Evolutionary conservation across 1,284 basidiomycete species (phyloP).

Genomic region (Austroboletus olivaceoglutinosus): DNA sequence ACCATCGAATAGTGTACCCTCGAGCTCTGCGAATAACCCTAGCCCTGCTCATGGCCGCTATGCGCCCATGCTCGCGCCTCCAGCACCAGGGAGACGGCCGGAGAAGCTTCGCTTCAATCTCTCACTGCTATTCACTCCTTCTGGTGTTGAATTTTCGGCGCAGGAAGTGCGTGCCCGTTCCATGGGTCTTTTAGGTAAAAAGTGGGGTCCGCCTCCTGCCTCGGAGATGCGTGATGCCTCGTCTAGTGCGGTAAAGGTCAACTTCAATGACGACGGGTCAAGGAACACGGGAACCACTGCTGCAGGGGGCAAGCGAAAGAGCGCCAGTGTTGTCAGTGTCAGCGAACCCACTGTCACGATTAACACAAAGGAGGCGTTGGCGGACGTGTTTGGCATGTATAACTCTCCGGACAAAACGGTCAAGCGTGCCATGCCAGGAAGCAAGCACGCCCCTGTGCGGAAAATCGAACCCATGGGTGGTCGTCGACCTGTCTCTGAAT

Average conservation of each 20-base stretch:
- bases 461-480: slow-evolving; percentile 51
- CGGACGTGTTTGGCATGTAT: slow-evolving; percentile 93
- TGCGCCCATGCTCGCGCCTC: slow-evolving; percentile 65
- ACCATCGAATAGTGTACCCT: slow-evolving; percentile 16
- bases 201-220: slow-evolving; percentile 67
- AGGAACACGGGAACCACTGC: slow-evolving; percentile 39
- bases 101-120: slow-evolving; percentile 70
- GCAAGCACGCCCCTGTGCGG: slow-evolving; percentile 67
- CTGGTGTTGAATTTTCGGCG: slow-evolving; percentile 67
- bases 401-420: slow-evolving; percentile 83
- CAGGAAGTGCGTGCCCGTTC: slow-evolving; percentile 74
- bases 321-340: slow-evolving; percentile 20
- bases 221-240: slow-evolving; percentile 39
- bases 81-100: slow-evolving; percentile 61
- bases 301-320: slow-evolving; percentile 38
- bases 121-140: slow-evolving; percentile 63
- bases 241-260: slow-evolving; percentile 38
- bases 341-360: slow-evolving; percentile 71
- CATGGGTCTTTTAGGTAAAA: slow-evolving; percentile 76
- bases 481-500: slow-evolving; percentile 17
- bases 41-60: slow-evolving; percentile 47
- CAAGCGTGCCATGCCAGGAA: slow-evolving; percentile 50
- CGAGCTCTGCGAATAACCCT: slow-evolving; percentile 13
- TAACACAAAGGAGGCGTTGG: slow-evolving; percentile 87
- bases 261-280: slow-evolving; percentile 54